Evolutionary conservation across 2,329 filamentous ascomycete species (phyloP).

Genomic region (Claviceps pusilla): DNA sequence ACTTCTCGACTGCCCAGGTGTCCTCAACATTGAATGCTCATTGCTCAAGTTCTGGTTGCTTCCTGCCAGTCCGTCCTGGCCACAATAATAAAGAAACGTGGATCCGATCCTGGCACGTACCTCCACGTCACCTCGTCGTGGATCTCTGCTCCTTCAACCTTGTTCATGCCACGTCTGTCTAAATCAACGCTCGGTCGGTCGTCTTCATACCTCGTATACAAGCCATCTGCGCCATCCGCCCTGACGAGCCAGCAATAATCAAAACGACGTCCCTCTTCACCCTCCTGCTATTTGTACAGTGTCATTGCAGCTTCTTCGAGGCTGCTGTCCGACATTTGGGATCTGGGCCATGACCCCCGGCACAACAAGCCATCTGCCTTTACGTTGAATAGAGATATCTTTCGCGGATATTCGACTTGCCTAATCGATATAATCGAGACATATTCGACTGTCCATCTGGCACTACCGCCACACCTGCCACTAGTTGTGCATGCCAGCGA

Average conservation of each 20-base stretch:
- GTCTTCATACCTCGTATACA: not conserved
- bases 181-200: not conserved
- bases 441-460: not conserved
- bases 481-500: not conserved
- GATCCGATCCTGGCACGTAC: not conserved
- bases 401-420: not conserved
- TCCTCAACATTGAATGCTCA: too few relatives aligned
- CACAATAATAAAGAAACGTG: too few relatives aligned
- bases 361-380: not conserved
- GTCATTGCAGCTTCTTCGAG: not conserved
- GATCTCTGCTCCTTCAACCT: not conserved
- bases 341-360: not conserved
- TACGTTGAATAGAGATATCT: not conserved
- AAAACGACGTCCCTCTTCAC: not conserved
- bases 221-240: not conserved
- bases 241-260: not conserved
- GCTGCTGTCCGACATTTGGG: not conserved
- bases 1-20: too few relatives aligned
- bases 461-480: not conserved
- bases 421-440: not conserved
- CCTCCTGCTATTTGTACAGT: not conserved
- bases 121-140: not conserved
- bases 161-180: slow-evolving; percentile 1
- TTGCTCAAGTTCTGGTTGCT: too few relatives aligned
- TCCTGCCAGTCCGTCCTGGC: too few relatives aligned